phyloP scores from a whole-genome alignment of 306 rosid species.

The Sechiopsis laciniata region DNA sequence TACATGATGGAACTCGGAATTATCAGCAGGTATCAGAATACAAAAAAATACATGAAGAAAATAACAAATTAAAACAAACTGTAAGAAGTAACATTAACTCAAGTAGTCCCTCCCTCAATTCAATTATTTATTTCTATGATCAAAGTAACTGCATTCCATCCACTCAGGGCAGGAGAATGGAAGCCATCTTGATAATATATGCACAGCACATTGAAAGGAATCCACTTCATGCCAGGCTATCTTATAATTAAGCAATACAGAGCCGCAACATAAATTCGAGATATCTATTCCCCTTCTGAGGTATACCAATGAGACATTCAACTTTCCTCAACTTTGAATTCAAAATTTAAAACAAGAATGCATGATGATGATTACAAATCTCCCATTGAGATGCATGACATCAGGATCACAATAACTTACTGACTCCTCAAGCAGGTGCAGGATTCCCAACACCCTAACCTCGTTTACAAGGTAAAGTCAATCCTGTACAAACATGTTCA shows the following conservation, averaged over 20 bases:
- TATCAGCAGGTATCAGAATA: not conserved
- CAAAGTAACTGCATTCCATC: not conserved
- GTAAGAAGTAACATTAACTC: not conserved
- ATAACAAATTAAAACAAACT: slow-evolving; percentile 12
- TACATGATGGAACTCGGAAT: slow-evolving; percentile 15
- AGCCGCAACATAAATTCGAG: not conserved
- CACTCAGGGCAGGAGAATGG: not conserved
- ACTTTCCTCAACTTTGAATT: not conserved
- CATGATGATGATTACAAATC: not conserved
- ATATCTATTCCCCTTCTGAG: not conserved
- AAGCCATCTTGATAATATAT: not conserved
- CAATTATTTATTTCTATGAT: slow-evolving; percentile 4
- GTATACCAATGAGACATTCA: not conserved
- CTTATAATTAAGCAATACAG: not conserved
- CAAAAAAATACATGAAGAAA: not conserved
- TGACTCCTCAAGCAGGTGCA: slow-evolving; percentile 11
- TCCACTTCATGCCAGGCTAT: not conserved
- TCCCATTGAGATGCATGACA: slow-evolving; percentile 2
- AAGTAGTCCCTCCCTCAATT: not conserved
- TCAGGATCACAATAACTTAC: slow-evolving; percentile 20
- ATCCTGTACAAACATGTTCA: slow-evolving; percentile 31
- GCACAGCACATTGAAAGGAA: not conserved
- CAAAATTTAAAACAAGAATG: not conserved
- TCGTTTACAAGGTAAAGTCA: slow-evolving; percentile 24
- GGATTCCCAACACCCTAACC: slow-evolving; percentile 3